Percentiles rank a stretch among this genome's conserved stretches.
Evolutionary conservation across 768 basidiomycete species (phyloP).

Genomic region (Tulasnella sp.): DNA sequence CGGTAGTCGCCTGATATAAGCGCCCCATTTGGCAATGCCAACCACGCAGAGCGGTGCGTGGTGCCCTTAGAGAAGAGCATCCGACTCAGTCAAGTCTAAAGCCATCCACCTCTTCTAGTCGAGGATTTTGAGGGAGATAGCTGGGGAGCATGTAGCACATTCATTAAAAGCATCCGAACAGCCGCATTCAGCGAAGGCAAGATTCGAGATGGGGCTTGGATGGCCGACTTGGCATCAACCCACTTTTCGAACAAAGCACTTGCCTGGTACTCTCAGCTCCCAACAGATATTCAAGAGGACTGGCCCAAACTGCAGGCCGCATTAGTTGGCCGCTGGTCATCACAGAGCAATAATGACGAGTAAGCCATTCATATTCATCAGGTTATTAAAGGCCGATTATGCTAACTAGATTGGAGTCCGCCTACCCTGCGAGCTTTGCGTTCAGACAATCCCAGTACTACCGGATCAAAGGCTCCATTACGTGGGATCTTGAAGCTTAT

Average conservation of each 20-base stretch:
- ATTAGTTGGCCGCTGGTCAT: not conserved
- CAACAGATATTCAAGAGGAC: not conserved
- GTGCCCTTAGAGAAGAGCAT: not conserved
- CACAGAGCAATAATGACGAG: not conserved
- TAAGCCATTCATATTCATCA: not conserved
- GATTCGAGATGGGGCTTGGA: not conserved
- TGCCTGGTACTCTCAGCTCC: not conserved
- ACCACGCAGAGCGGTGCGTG: not conserved
- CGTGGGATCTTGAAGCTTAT: not conserved
- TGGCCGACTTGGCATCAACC: not conserved
- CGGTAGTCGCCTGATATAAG: not conserved
- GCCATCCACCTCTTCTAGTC: not conserved
- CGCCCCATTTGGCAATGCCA: not conserved
- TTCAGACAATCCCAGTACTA: not conserved
- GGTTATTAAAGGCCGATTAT: not conserved
- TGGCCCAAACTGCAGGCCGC: not conserved
- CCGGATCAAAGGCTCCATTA: not conserved
- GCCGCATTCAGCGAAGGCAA: conserved; percentile 4
- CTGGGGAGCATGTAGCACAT: not conserved
- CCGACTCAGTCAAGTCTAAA: not conserved
- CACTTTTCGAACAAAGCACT: not conserved
- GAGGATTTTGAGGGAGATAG: not conserved
- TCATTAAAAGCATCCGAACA: not conserved
- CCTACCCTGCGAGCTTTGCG: not conserved
- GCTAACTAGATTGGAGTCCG: not conserved